These are phyloP conservation scores for Lasiodiplodia gonubiensis DNA, from an alignment of 2,329 filamentous ascomycete genomes.

Conservation along the genomic window DNA sequence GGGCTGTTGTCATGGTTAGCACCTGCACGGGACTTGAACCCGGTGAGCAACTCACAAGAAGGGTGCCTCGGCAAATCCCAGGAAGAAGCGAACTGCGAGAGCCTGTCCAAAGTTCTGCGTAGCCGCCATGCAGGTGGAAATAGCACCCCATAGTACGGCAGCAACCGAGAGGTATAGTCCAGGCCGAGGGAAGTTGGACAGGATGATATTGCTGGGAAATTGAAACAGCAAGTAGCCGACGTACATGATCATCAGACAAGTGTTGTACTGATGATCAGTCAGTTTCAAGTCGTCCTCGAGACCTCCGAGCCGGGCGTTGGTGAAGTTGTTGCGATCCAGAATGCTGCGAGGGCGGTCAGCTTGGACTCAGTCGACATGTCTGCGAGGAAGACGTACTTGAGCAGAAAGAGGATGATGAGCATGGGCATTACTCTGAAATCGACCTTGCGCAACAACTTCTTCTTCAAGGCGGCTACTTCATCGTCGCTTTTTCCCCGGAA, in stretches of 20 bases:
- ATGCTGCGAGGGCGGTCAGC: not conserved
- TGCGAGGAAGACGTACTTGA: constrained; percentile 35
- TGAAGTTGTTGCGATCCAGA: constrained; percentile 39
- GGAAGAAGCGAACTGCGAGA: constrained; percentile 22
- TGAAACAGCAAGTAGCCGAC: constrained; percentile 34
- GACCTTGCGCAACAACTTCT: constrained; percentile 38
- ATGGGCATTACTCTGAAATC: constrained; percentile 38
- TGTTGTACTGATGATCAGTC: constrained; percentile 41
- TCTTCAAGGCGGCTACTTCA: constrained; percentile 30
- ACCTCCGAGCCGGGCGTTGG: constrained; percentile 41
- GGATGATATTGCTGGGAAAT: constrained; percentile 35
- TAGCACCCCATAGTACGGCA: constrained; percentile 20
- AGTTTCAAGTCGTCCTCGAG: constrained; percentile 42
- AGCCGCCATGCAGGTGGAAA: constrained; percentile 26
- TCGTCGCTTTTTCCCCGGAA: constrained; percentile 16
- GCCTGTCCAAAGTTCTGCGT: not conserved
- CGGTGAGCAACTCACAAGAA: constrained; percentile 16
- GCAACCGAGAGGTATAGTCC: constrained; percentile 28
- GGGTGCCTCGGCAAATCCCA: constrained; percentile 26
- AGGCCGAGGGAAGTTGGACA: constrained; percentile 27
- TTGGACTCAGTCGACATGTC: not conserved
- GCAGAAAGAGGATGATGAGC: constrained; percentile 38
- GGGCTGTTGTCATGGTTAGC: constrained; percentile 32
- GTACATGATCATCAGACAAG: constrained; percentile 32
- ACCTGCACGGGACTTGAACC: constrained; percentile 24